Percentiles rank a stretch among this genome's conserved stretches.
Evolutionary conservation across 108 stramenopile genomes (phyloP).

Genomic region (Cyclostephanos invisitatus): DNA sequence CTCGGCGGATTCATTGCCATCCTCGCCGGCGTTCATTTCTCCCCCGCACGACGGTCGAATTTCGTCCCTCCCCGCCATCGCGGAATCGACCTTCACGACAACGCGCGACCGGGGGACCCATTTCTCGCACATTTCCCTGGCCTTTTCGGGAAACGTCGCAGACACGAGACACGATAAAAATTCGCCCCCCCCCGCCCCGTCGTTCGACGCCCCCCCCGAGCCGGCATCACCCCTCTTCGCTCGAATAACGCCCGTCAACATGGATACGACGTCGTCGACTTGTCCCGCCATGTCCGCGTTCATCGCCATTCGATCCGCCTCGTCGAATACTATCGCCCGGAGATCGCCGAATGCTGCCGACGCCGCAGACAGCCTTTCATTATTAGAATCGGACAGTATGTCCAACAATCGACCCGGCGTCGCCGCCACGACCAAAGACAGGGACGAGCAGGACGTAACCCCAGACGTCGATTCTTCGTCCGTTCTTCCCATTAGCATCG

Average conservation of each 20-base stretch:
- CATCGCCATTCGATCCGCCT: constrained; percentile 76
- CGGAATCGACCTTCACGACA: constrained; percentile 41
- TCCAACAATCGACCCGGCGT: constrained; percentile 74
- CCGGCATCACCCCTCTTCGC: neutral
- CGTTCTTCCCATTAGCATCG: neutral
- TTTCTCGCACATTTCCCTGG: constrained; percentile 23
- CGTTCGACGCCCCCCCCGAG: neutral
- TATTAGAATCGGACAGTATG: constrained; percentile 30
- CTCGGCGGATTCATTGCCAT: neutral
- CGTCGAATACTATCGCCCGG: constrained; percentile 61
- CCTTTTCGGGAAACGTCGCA: constrained; percentile 59
- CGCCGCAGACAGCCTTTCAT: neutral
- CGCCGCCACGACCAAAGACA: constrained; percentile 45
- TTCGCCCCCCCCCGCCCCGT: neutral
- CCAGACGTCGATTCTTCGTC: neutral
- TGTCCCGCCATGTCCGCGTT: constrained; percentile 67
- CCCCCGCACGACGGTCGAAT: neutral
- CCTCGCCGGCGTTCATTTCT: neutral
- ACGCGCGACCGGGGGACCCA: constrained; percentile 41
- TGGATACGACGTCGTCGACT: constrained; percentile 51
- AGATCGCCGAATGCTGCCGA: constrained; percentile 26
- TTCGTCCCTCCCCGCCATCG: constrained; percentile 38
- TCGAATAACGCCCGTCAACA: constrained; percentile 20
- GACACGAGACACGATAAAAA: constrained; percentile 56
- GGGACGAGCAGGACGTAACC: neutral